These are phyloP conservation scores for Venturia effusa DNA, from an alignment of 2,329 filamentous ascomycete genomes.

Conservation along the genomic window DNA sequence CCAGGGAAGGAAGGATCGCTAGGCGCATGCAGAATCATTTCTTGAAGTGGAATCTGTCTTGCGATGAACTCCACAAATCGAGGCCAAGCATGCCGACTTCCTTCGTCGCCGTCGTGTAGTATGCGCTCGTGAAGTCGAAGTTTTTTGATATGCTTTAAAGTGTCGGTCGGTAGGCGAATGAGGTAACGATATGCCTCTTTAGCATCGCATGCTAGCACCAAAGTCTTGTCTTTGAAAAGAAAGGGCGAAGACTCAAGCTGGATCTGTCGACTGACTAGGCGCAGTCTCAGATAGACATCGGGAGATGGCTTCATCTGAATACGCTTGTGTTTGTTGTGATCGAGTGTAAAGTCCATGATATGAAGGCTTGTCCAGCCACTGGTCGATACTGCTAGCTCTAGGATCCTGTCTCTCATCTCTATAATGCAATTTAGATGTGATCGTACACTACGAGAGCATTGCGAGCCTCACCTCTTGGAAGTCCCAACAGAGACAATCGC, in stretches of 20 bases:
- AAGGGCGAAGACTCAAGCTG: background rate
- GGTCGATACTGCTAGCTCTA: background rate
- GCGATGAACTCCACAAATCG: background rate
- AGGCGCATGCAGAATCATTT: background rate
- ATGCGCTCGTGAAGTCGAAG: conserved; percentile 2
- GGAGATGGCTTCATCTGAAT: background rate
- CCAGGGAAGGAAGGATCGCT: background rate
- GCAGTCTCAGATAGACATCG: background rate
- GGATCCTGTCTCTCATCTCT: background rate
- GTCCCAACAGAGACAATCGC: background rate
- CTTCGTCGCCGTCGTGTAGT: background rate
- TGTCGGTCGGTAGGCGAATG: background rate
- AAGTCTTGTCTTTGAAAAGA: background rate
- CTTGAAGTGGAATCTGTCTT: background rate
- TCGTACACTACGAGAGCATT: background rate
- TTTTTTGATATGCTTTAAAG: background rate
- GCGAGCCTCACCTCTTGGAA: background rate
- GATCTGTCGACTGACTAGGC: background rate
- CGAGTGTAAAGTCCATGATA: background rate
- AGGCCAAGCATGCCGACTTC: background rate
- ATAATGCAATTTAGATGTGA: background rate
- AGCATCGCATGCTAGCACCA: background rate
- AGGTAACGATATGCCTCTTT: background rate
- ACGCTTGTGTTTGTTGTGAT: background rate
- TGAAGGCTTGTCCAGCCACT: background rate